Percentiles rank a stretch among this genome's conserved stretches.
phyloP scores from a whole-genome alignment of 2,329 filamentous ascomycete genomes.

The Teratosphaeria nubilosa region DNA sequence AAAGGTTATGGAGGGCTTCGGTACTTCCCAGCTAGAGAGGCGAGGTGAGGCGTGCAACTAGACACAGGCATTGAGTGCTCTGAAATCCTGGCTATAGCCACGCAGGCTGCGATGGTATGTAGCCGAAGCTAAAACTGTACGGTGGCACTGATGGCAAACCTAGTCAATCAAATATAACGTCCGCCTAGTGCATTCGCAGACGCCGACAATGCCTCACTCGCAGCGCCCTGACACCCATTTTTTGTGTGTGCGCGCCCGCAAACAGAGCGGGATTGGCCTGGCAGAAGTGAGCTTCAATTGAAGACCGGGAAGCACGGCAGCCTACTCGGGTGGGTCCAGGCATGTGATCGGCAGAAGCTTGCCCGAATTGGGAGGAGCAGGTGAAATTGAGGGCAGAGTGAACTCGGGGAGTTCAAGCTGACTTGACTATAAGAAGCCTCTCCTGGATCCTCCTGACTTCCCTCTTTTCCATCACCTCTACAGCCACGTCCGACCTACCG shows the following conservation, averaged over 20 bases:
- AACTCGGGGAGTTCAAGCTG: background rate
- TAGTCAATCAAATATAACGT: background rate
- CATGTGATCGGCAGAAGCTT: background rate
- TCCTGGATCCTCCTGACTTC: background rate
- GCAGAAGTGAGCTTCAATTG: background rate
- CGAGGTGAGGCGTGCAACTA: background rate
- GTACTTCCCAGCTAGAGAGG: conserved; percentile 47
- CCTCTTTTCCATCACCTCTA: background rate
- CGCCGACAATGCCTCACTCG: background rate
- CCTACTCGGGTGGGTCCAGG: background rate
- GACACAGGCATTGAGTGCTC: background rate
- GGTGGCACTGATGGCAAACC: background rate
- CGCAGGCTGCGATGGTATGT: background rate
- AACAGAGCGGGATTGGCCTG: background rate
- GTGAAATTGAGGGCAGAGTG: background rate
- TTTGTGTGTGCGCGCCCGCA: background rate
- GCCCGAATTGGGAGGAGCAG: background rate
- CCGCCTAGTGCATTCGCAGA: too few relatives aligned
- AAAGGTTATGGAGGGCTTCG: conserved; percentile 78
- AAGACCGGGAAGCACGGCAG: background rate
- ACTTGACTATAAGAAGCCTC: background rate
- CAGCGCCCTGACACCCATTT: background rate
- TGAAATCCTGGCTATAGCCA: background rate
- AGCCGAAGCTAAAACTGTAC: background rate
- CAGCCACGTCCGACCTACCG: background rate